These are phyloP conservation scores for Linnemannia elongata DNA, from an alignment of 192 early-diverging fungal species.

Conservation along the genomic window DNA sequence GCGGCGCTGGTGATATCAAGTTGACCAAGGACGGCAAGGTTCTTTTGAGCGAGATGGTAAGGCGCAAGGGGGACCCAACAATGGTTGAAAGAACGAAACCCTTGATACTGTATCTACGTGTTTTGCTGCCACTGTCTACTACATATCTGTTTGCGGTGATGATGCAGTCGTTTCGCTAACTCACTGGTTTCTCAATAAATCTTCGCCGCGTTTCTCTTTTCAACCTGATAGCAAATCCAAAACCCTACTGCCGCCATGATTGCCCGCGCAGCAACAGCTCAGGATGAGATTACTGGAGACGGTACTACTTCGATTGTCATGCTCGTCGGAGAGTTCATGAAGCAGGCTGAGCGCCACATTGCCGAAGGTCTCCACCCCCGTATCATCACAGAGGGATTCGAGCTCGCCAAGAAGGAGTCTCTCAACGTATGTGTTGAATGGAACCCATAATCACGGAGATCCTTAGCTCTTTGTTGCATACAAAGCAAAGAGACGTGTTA, in stretches of 20 bases:
- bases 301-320: conserved; percentile 98
- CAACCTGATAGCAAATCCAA: conserved; percentile 91
- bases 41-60: conserved; percentile 97
- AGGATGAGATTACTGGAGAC: conserved; percentile 99
- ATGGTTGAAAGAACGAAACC: not conserved
- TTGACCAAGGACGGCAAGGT: conserved; percentile 99
- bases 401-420: conserved; percentile 96
- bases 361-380: conserved; percentile 98
- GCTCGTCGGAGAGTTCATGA: conserved; percentile 96
- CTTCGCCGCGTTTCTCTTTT: not conserved
- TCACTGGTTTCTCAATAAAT: not conserved
- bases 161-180: conserved; percentile 2
- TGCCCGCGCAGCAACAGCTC: conserved; percentile 97
- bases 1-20: conserved; percentile 96
- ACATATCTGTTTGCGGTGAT: not conserved
- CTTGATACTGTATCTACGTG: not conserved
- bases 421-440: conserved; percentile 67
- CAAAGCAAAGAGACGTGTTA: not conserved
- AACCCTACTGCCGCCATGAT: conserved; percentile 99
- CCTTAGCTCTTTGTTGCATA: not conserved
- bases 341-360: conserved; percentile 94
- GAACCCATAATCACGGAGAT: not conserved
- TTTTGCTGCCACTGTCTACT: not conserved
- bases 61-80: not conserved
- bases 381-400: conserved; percentile 96